phyloP scores from a whole-genome alignment of 352 stramenopile species.

The Globisporangium carolinianum region DNA sequence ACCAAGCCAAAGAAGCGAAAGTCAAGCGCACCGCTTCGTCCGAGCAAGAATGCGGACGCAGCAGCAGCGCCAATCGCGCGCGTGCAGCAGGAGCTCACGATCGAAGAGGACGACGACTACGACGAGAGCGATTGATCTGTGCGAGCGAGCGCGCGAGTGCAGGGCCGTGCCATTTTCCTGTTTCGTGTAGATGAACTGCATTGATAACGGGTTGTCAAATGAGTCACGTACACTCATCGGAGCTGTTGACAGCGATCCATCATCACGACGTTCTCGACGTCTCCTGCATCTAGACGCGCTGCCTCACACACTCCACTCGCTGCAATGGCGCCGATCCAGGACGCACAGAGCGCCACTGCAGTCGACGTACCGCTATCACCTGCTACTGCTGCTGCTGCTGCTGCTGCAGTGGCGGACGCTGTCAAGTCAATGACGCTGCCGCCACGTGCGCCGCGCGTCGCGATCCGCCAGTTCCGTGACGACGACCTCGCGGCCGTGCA shows the following conservation, averaged over 20 bases:
- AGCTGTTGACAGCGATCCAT: too few relatives aligned
- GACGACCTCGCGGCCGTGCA: constrained; percentile 18
- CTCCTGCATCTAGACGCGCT: too few relatives aligned
- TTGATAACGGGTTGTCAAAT: too few relatives aligned
- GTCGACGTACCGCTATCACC: too few relatives aligned
- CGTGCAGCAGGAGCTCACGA: constrained; percentile 14
- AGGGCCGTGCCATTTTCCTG: neutral
- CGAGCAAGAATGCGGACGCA: constrained; percentile 4
- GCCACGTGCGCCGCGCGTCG: constrained; percentile 67
- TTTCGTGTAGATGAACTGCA: neutral
- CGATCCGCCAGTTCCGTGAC: constrained; percentile 62
- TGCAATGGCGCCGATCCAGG: too few relatives aligned
- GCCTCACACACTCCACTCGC: too few relatives aligned
- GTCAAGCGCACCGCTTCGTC: neutral
- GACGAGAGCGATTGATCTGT: constrained; percentile 51
- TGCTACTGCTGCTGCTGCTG: too few relatives aligned
- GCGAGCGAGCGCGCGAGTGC: constrained; percentile 18
- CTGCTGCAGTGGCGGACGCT: constrained; percentile 15
- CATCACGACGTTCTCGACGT: too few relatives aligned
- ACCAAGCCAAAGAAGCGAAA: neutral
- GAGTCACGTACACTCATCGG: too few relatives aligned
- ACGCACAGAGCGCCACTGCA: too few relatives aligned
- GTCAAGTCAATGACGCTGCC: constrained; percentile 25
- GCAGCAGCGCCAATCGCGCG: neutral
- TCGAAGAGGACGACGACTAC: constrained; percentile 70